These are phyloP conservation scores for Clavispora vitiphila DNA, from an alignment of 805 yeast species.

Conservation along the genomic window DNA sequence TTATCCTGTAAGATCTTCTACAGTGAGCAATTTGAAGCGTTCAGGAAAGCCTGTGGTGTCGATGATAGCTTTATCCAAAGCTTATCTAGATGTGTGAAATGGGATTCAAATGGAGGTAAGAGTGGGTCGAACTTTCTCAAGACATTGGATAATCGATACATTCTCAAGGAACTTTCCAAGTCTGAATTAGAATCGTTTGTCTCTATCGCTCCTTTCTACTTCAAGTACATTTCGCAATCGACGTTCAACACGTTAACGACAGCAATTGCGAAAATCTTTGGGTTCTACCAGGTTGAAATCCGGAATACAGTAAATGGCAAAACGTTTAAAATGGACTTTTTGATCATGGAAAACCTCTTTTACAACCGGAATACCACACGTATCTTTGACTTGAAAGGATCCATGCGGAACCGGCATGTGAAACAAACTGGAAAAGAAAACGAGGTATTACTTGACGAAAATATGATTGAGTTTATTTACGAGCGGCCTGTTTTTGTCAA, in stretches of 20 bases:
- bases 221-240: constrained; percentile 93
- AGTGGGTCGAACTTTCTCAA: constrained; percentile 93
- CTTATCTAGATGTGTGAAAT: constrained; percentile 85
- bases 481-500: constrained; percentile 93
- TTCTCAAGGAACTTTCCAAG: constrained; percentile 83
- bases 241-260: constrained; percentile 93
- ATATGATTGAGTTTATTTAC: constrained; percentile 96
- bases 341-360: constrained; percentile 94
- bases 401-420: constrained; percentile 96
- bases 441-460: constrained; percentile 91
- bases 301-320: constrained; percentile 73
- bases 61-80: constrained; percentile 78
- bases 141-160: constrained; percentile 84
- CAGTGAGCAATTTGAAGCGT: constrained; percentile 95
- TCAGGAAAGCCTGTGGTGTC: constrained; percentile 77
- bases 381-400: constrained; percentile 93
- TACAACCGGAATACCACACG: constrained; percentile 76
- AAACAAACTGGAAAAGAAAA: constrained; percentile 94
- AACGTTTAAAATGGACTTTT: constrained; percentile 78
- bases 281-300: constrained; percentile 90
- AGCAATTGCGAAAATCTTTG: constrained; percentile 89
- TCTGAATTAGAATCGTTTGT: constrained; percentile 90
- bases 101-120: constrained; percentile 97
- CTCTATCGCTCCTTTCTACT: constrained; percentile 93
- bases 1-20: constrained; percentile 91